Base-by-base conservation (phyloP, 2,329 filamentous ascomycete genomes). In the Phialophora tarda region DNA sequence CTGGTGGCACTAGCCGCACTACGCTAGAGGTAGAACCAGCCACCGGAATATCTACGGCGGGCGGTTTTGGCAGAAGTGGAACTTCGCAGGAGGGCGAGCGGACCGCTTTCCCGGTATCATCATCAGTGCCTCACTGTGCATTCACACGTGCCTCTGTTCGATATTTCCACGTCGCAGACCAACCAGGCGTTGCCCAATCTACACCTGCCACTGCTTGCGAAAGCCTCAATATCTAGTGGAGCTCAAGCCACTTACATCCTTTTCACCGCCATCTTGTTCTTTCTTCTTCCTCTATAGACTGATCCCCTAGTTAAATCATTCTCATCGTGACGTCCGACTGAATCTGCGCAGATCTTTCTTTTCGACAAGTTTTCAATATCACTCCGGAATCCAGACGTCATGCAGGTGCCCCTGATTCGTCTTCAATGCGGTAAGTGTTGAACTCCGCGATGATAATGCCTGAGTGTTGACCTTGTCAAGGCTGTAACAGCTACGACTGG, bases 401-500 rank as follows among this genome's bases (percentile, higher is more conserved):
- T 93, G 85, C 90, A 91, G 76, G 87, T 95, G 68, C 93, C 94
- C 75, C 82, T 98, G 61, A 85, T 97, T 77, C 88, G 92, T 73
- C 88, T 98, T 62, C 81, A 83, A 74, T 83, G 81, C 72, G 86
- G 87, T 89, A 78, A 73, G 78, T 51, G 17, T 73, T 26, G n/a
- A 14, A 38, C 12, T 55, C 17, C 11, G 24, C 2, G 3, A n/a
- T 14, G 28, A n/a, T 7, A 14, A n/a, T 44, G 11, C 21, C 21
- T 2, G 24, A 44, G 4, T n/a, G 51, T 57, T 73, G 75, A 72
- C 75, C 71, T 69, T 63, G 38, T 44, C 41, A 62, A 90, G 95
- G 94, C 76, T 92, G 96, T 76, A 98, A 98, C 80, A 97, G 93
- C 79, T 99, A 99, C 78, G 95, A 97, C 82, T 99, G 95, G 95